These are phyloP conservation scores for Agastache rugosa DNA, from an alignment of 257 asterid genomes.

Conservation along the genomic window DNA sequence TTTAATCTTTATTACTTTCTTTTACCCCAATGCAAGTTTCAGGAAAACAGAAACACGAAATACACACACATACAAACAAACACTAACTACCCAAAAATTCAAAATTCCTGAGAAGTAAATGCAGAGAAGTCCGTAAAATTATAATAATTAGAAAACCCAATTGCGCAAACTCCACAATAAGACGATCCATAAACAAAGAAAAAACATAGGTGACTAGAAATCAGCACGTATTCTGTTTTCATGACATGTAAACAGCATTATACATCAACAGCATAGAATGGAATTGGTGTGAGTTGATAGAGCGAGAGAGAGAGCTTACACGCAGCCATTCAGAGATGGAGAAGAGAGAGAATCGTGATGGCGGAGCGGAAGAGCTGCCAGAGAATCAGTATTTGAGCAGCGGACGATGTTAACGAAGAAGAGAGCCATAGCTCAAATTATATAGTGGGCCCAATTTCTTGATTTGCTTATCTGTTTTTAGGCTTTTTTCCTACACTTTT, in stretches of 20 bases:
- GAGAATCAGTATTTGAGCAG: slow-evolving; percentile 28
- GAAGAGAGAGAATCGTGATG: slow-evolving; percentile 28
- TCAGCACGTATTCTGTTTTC: slow-evolving; percentile 4
- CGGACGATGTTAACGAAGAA: slow-evolving; percentile 45
- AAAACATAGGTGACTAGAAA: slow-evolving; percentile 9
- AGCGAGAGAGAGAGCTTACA: slow-evolving; percentile 30
- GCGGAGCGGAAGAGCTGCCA: slow-evolving; percentile 24
- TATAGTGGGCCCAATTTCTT: slow-evolving; percentile 31
- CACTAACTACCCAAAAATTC: slow-evolving; percentile 23
- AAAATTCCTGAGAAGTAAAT: not conserved
- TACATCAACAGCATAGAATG: not conserved
- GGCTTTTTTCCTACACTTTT: not conserved
- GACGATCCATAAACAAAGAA: not conserved
- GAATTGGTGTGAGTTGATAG: not conserved
- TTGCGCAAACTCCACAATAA: not conserved
- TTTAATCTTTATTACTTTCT: not conserved
- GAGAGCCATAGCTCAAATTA: slow-evolving; percentile 29
- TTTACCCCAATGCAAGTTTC: slow-evolving; percentile 10
- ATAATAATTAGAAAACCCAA: not conserved
- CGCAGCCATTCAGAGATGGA: slow-evolving; percentile 42
- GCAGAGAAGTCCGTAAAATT: slow-evolving; percentile 2
- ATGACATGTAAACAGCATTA: not conserved
- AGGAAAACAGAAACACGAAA: not conserved
- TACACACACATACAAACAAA: slow-evolving; percentile 1
- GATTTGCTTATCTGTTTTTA: slow-evolving; percentile 34